Evolutionary conservation across 2,329 filamentous ascomycete genomes (phyloP), one percentile per base, ranked within the genome.

Genomic region (Teratosphaeria viscida): DNA sequence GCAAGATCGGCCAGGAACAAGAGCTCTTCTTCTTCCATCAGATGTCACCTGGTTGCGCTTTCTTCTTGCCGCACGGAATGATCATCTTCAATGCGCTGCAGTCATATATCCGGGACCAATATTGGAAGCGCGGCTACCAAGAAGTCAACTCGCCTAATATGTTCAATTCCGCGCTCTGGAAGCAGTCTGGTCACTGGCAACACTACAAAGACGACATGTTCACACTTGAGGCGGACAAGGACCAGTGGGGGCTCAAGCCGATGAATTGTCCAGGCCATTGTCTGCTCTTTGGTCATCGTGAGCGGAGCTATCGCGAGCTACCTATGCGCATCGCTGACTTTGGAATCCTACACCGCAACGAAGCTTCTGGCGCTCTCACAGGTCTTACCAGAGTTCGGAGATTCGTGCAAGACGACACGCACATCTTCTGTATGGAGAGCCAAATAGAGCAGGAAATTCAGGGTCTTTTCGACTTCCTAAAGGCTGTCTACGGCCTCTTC

Each of bases 191-290:
- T 56, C 94, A 97, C 75, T 96, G 92, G 92, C 84, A 88, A 61
- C 86, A 92, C 72, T 94, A 96, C 79, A 85, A 91, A 71, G 92
- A 97, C 64, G 92, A 96, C 77, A 97, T 97, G 92, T 91, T 91
- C 75, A 86, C 85, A n/a, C 85, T 96, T 67, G 79, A 85, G 54
- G 79, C 87, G 35, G 92, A 96, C 74, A 95, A 96, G 79, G 87
- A 88, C 64, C 81, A 85, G 65, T 91, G 87, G 79, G 91, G 86
- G 16, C 78, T 97, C 57, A 97, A 97, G 78, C 92, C 92, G 32
- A 97, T 97, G 94, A 97, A 97, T 78, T 99, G 94, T 77, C 94
- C 94, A 3, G 91, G 91, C 32, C 92, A 97, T 76, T 95, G 89
- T 75, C 78, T 94, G 65, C 87, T 96, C 70, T 96, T 96, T 74